Percentiles rank a stretch among this genome's conserved stretches.
phyloP scores from a whole-genome alignment of 345 rosid species.

The Rhodomyrtus tomentosa region DNA sequence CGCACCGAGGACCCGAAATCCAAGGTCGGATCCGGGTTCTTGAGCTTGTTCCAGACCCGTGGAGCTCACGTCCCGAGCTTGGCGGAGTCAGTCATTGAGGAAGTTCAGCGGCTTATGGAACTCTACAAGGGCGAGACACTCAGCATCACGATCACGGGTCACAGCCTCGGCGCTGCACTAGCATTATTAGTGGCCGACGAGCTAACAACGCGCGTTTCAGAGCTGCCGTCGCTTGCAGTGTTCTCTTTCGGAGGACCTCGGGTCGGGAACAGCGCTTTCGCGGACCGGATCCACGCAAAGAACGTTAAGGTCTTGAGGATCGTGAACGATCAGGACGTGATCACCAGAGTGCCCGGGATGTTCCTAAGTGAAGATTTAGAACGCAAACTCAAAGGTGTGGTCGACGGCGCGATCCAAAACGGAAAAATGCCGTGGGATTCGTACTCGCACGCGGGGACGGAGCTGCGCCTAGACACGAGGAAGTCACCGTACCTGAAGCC shows the following conservation, averaged over 20 bases:
- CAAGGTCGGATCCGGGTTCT: conserved; percentile 78
- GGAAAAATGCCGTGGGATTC: conserved; percentile 14
- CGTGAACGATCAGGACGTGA: conserved; percentile 70
- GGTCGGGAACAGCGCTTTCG: conserved; percentile 60
- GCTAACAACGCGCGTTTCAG: conserved; percentile 23
- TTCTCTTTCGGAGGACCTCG: conserved; percentile 91
- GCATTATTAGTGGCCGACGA: conserved; percentile 68
- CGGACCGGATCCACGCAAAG: conserved; percentile 18
- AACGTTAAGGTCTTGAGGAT: conserved; percentile 64
- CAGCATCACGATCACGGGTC: conserved; percentile 81
- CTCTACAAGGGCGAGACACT: conserved; percentile 58
- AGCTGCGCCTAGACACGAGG: conserved; percentile 48
- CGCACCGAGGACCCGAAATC: conserved; percentile 8
- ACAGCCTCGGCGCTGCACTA: conserved; percentile 89
- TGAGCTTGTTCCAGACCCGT: conserved; percentile 56
- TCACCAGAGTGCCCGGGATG: conserved; percentile 71
- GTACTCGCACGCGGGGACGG: conserved; percentile 51
- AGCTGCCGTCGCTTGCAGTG: conserved; percentile 50
- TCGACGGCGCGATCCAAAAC: not conserved
- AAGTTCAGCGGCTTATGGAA: conserved; percentile 35
- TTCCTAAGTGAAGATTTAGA: conserved; percentile 20
- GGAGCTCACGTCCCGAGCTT: conserved; percentile 52
- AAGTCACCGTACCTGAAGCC: conserved; percentile 66
- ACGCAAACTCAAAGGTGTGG: conserved; percentile 17
- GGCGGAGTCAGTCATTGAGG: conserved; percentile 38